phyloP scores from a whole-genome alignment of 2,329 filamentous ascomycete species.

The Aureobasidium zeae region DNA sequence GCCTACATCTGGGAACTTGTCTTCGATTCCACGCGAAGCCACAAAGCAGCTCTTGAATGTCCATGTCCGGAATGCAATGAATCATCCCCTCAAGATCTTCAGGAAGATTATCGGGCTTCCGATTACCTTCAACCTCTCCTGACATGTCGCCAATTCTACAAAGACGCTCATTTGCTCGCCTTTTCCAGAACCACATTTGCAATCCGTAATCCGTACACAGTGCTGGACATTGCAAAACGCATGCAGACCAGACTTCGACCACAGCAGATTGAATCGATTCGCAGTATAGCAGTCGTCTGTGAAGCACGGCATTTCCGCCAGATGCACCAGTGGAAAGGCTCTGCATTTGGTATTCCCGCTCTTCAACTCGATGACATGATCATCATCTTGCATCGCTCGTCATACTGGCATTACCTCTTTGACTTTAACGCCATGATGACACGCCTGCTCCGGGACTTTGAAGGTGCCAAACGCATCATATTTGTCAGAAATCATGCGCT shows the following conservation, averaged over 20 bases:
- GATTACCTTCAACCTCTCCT: constrained; percentile 28
- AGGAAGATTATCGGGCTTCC: constrained; percentile 26
- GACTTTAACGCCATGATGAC: constrained; percentile 28
- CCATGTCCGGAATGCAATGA: neutral
- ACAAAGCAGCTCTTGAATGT: constrained; percentile 2
- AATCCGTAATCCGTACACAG: constrained; percentile 27
- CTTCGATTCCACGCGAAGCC: constrained; percentile 8
- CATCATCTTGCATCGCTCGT: constrained; percentile 26
- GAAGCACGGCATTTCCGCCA: constrained; percentile 26
- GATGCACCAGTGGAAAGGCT: constrained; percentile 26
- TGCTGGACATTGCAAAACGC: constrained; percentile 22
- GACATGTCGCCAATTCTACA: constrained; percentile 31
- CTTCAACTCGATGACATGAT: constrained; percentile 27
- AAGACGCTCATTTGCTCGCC: constrained; percentile 30
- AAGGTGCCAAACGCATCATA: constrained; percentile 27
- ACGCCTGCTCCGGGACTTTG: constrained; percentile 27
- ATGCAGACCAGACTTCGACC: constrained; percentile 21
- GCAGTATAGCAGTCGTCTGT: constrained; percentile 26
- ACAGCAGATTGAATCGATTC: constrained; percentile 26
- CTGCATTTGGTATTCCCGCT: constrained; percentile 26
- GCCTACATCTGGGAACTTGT: constrained; percentile 14
- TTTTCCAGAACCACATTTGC: constrained; percentile 30
- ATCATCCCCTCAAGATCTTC: constrained; percentile 10
- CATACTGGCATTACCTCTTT: constrained; percentile 29
- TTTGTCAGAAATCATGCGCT: constrained; percentile 29